phyloP scores from a whole-genome alignment of 139 green algal genomes.

The Ettlia oleoabundans region DNA sequence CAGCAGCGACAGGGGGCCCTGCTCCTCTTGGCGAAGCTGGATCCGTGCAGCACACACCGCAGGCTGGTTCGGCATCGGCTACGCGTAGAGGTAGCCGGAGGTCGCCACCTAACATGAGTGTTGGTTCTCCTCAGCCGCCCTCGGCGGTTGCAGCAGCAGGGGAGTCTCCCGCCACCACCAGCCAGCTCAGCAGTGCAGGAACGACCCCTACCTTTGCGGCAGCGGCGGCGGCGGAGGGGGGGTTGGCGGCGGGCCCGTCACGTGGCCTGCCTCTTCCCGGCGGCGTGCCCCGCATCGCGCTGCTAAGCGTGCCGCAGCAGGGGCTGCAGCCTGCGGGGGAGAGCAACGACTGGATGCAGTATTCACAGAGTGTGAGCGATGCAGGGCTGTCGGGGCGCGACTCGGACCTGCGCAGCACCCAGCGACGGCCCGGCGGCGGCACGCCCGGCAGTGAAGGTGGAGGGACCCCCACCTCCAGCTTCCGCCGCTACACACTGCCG shows the following conservation, averaged over 20 bases:
- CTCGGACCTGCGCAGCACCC: not conserved
- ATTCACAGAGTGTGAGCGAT: slow-evolving; percentile 3
- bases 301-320: slow-evolving; percentile 40
- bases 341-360: slow-evolving; percentile 7
- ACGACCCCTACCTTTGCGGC: not conserved
- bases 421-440: slow-evolving; percentile 1
- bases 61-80: too few species aligned
- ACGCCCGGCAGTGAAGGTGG: not conserved
- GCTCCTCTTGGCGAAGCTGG: too few species aligned
- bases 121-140: too few species aligned
- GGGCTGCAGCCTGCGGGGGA: slow-evolving; percentile 46
- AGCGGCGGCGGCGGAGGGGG: too few species aligned
- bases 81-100: not conserved
- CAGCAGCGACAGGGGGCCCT: not conserved
- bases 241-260: too few species aligned
- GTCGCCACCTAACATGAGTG: not conserved
- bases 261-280: slow-evolving; percentile 5
- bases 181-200: not conserved
- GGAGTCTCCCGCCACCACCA: slow-evolving; percentile 11
- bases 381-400: not conserved
- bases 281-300: slow-evolving; percentile 4
- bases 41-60: too few species aligned
- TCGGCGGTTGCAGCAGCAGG: not conserved
- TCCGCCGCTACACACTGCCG: not conserved
- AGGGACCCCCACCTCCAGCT: not conserved